These are phyloP conservation scores for Xylaria digitata DNA, from an alignment of 2,329 filamentous ascomycete species.

Conservation along the genomic window DNA sequence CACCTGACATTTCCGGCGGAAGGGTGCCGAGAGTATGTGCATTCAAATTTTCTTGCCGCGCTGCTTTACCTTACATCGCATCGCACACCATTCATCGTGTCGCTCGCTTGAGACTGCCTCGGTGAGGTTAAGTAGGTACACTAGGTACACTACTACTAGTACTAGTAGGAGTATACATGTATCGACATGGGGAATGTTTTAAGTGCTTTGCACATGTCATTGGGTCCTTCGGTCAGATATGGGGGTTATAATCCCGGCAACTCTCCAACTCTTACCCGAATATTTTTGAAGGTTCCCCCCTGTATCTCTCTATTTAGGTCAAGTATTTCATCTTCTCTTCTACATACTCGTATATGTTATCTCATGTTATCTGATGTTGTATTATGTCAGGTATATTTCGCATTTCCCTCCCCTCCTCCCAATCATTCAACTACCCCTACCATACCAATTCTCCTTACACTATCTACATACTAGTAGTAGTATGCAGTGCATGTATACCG, in stretches of 20 bases:
- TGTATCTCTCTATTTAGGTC: too few relatives aligned
- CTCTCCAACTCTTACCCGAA: constrained; percentile 30
- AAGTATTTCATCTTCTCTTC: too few relatives aligned
- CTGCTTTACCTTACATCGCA: constrained; percentile 27
- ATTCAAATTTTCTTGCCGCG: constrained; percentile 21
- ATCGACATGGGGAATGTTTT: constrained; percentile 14
- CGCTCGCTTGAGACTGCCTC: constrained; percentile 37
- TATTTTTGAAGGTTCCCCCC: constrained; percentile 4
- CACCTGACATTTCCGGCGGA: constrained; percentile 35
- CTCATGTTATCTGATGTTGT: not conserved
- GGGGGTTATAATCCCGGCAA: constrained; percentile 27
- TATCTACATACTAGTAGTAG: not conserved
- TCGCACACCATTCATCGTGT: constrained; percentile 23
- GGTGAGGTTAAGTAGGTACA: constrained; percentile 37
- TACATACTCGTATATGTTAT: not conserved
- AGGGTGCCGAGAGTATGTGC: constrained; percentile 26
- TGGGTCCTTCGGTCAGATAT: constrained; percentile 33
- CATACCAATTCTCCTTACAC: constrained; percentile 6
- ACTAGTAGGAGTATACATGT: not conserved
- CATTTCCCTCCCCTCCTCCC: not conserved
- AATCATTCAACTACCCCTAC: not conserved
- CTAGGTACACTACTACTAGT: constrained; percentile 13
- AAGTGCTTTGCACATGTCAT: constrained; percentile 28
- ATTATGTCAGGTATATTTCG: not conserved
- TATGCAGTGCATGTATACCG: not conserved